These are phyloP conservation scores for Calonectria pseudoturangicola DNA, from an alignment of 2,329 filamentous ascomycete genomes.

Conservation along the genomic window DNA sequence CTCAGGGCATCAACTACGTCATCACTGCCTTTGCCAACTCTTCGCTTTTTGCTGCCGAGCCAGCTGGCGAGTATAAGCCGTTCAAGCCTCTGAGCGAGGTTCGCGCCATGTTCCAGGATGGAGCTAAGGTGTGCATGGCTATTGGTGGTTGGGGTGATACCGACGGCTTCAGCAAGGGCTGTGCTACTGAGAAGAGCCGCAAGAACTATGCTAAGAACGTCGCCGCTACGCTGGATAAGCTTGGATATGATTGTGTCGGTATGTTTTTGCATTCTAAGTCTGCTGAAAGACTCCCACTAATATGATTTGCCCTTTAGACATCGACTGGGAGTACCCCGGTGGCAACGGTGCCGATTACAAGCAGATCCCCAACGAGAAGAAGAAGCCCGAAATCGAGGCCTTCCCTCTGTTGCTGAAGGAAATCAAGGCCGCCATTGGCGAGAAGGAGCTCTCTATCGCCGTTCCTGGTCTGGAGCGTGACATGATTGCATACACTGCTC, in stretches of 20 bases:
- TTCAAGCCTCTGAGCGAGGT: slow-evolving; percentile 72
- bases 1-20: slow-evolving; percentile 70
- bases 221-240: slow-evolving; percentile 69
- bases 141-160: slow-evolving; percentile 81
- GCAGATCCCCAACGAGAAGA: slow-evolving; percentile 73
- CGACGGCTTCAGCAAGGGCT: slow-evolving; percentile 71
- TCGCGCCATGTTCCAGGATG: slow-evolving; percentile 71
- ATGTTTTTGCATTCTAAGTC: not conserved
- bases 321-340: slow-evolving; percentile 79
- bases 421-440: slow-evolving; percentile 74
- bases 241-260: slow-evolving; percentile 77
- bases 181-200: slow-evolving; percentile 67
- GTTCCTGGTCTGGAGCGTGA: slow-evolving; percentile 78
- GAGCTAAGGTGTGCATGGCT: slow-evolving; percentile 77
- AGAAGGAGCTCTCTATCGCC: slow-evolving; percentile 79
- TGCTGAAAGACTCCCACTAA: not conserved
- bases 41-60: slow-evolving; percentile 66
- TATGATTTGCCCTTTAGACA: slow-evolving; percentile 62
- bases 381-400: slow-evolving; percentile 75
- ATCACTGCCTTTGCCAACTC: slow-evolving; percentile 74
- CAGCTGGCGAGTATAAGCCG: slow-evolving; percentile 65
- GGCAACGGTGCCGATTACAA: slow-evolving; percentile 84
- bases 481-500: slow-evolving; percentile 78
- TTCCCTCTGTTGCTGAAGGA: slow-evolving; percentile 77
- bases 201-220: slow-evolving; percentile 75